Evolutionary conservation across 495 filamentous ascomycete genomes (phyloP), one percentile per base, ranked within the genome.

Genomic region (Alectoria sarmentosa): DNA sequence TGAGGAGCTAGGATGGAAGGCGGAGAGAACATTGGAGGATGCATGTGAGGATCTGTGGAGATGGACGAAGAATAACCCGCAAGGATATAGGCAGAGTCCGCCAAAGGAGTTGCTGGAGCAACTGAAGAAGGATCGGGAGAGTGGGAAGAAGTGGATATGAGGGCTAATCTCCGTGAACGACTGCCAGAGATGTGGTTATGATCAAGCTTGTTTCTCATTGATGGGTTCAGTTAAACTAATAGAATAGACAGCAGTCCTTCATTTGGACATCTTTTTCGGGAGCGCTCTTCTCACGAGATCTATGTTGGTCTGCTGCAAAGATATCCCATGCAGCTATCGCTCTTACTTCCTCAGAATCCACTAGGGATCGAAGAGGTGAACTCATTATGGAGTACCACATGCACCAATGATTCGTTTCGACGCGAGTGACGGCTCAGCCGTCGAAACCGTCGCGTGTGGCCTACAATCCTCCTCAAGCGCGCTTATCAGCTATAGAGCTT

Each of bases 41-140:
- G 91, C 92, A 15, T 98, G 94, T 75, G 86, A 86, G 73, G 91
- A 98, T 73, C 82, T 98, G 64, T 98, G 94, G 94, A 87, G 85
- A 71, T 98, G 94, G 94, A 87, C 85, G 3, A 83, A 89, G 75
- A 98, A 97, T 78, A 98, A 98, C 78, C 94, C 94, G 49, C 83
- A 90, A 78, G 94, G 94, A 23, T 98, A 98, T 78, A 82, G 90
- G 60, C 92, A 97, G 77, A 78, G 90, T 67, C 91, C 94, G 28
- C 94, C 94, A 38, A 83, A 90, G 65, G 87, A 89, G 75, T 81
- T 98, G 69, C 72, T 97, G 36, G 87, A 89, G 63, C 80, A 81
- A 70, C 73, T 94, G 69, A 86, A 90, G 79, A 81, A 84, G 67
- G 77, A 82, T 23, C 64, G 62, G 5, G 65, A 69, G 60, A 60